These are phyloP conservation scores for Hirsutella minnesotensis DNA, from an alignment of 2,329 filamentous ascomycete species.

Conservation along the genomic window DNA sequence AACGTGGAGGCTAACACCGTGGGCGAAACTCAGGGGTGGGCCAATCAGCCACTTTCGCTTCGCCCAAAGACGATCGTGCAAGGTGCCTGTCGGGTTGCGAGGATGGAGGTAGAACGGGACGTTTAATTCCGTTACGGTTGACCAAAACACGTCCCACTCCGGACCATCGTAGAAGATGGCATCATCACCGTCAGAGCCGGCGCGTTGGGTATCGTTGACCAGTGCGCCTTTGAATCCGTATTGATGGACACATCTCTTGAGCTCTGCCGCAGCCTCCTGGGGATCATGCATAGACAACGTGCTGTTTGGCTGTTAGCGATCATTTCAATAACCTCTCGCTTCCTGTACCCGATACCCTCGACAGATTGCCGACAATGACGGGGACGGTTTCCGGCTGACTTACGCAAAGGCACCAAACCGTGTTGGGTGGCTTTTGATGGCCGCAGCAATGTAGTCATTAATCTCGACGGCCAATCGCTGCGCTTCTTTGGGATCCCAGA, in stretches of 20 bases:
- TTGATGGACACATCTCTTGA: slow-evolving; percentile 40
- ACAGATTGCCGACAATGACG: too few relatives aligned
- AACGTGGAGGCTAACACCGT: slow-evolving; percentile 45
- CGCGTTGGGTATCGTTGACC: slow-evolving; percentile 49
- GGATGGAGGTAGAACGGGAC: slow-evolving; percentile 56
- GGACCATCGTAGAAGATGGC: slow-evolving; percentile 54
- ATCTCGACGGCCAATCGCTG: slow-evolving; percentile 28
- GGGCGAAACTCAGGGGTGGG: slow-evolving; percentile 45
- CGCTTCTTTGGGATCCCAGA: slow-evolving; percentile 28
- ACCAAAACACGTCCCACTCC: slow-evolving; percentile 52
- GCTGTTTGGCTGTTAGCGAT: slow-evolving; percentile 9
- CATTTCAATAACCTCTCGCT: too few relatives aligned
- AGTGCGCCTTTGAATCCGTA: slow-evolving; percentile 51
- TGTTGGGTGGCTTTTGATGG: slow-evolving; percentile 25
- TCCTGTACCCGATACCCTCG: too few relatives aligned
- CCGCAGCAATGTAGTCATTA: slow-evolving; percentile 27
- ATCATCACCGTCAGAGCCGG: slow-evolving; percentile 43
- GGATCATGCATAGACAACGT: slow-evolving; percentile 42
- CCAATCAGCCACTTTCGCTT: slow-evolving; percentile 49
- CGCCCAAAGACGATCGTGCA: slow-evolving; percentile 46
- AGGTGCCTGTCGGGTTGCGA: slow-evolving; percentile 40
- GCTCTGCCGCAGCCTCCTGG: slow-evolving; percentile 34
- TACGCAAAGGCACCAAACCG: slow-evolving; percentile 35
- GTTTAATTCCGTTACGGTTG: slow-evolving; percentile 42
- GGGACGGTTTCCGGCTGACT: slow-evolving; percentile 5